A percentile compares a stretch with the other conserved stretches of the same genome.
phyloP scores from a whole-genome alignment of 495 filamentous ascomycete species.

The Penicillium pancosmium region DNA sequence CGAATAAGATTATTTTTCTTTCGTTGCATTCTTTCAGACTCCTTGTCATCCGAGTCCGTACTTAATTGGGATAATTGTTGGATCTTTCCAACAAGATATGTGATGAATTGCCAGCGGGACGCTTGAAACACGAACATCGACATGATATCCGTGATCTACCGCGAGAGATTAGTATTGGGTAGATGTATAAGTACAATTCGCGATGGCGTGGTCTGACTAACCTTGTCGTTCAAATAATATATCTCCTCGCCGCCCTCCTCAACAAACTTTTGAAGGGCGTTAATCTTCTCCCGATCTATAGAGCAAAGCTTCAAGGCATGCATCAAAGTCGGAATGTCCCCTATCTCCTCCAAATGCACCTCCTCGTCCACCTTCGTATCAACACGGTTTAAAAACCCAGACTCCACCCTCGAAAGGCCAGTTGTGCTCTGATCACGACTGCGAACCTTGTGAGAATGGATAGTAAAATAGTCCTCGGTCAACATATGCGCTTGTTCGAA shows the following conservation, averaged over 20 bases:
- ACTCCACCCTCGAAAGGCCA: constrained; percentile 33
- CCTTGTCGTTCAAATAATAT: constrained; percentile 69
- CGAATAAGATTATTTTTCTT: constrained; percentile 46
- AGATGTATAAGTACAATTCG: not conserved
- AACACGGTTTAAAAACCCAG: constrained; percentile 35
- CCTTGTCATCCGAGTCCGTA: constrained; percentile 26
- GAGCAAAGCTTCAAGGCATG: constrained; percentile 62
- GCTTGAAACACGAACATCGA: constrained; percentile 83
- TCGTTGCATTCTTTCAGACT: constrained; percentile 36
- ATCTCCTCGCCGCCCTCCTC: constrained; percentile 79
- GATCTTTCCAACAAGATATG: constrained; percentile 63
- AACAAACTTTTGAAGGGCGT: constrained; percentile 77
- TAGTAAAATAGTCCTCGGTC: constrained; percentile 85
- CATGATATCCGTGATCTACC: constrained; percentile 81
- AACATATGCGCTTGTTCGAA: constrained; percentile 62
- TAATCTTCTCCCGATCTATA: constrained; percentile 89
- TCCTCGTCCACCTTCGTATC: constrained; percentile 39
- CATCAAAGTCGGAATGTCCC: constrained; percentile 67
- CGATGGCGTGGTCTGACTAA: constrained; percentile 27
- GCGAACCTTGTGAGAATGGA: constrained; percentile 55
- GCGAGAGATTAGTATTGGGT: constrained; percentile 11
- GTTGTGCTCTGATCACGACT: constrained; percentile 45
- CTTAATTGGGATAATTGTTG: constrained; percentile 44
- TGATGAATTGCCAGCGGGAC: constrained; percentile 75
- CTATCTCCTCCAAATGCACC: constrained; percentile 56